Conservation (phyloP, 2,329 filamentous ascomycete genomes). For the Diplocarpon rosae region DNA sequence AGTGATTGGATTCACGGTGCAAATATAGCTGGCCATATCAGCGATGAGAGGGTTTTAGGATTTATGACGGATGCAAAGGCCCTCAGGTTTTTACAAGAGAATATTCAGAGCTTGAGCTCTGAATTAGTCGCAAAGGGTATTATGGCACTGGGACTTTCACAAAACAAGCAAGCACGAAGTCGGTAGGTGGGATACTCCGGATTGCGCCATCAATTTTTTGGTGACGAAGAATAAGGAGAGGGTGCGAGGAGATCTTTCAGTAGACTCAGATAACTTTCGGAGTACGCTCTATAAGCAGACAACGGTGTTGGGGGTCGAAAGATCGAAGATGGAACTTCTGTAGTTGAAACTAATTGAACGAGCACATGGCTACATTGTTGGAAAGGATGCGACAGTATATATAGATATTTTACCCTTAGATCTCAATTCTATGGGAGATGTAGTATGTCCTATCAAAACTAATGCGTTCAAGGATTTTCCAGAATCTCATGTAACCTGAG, state of each 20-base stretch:
- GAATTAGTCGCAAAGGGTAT: slow-evolving; percentile 35
- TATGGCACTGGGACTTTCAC: slow-evolving; percentile 42
- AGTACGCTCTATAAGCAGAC: too few relatives aligned
- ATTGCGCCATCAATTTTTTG: slow-evolving; percentile 49
- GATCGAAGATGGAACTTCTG: background rate
- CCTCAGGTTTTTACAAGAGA: slow-evolving; percentile 38
- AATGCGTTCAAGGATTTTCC: too few relatives aligned
- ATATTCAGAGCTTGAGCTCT: slow-evolving; percentile 36
- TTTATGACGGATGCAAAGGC: slow-evolving; percentile 49
- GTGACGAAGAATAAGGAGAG: slow-evolving; percentile 36
- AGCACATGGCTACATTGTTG: too few relatives aligned
- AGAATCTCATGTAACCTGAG: too few relatives aligned
- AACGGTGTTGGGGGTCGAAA: too few relatives aligned
- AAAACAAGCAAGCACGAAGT: slow-evolving; percentile 42
- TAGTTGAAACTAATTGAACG: background rate
- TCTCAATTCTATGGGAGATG: too few relatives aligned
- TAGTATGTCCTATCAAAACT: too few relatives aligned
- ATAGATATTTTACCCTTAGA: too few relatives aligned
- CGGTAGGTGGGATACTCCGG: slow-evolving; percentile 45
- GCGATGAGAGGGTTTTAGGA: slow-evolving; percentile 48
- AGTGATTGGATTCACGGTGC: slow-evolving; percentile 38
- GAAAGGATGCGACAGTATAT: too few relatives aligned
- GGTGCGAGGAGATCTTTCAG: slow-evolving; percentile 46
- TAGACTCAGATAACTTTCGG: slow-evolving; percentile 33
- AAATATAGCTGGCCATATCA: slow-evolving; percentile 46